Evolutionary conservation across 306 rosid genomes (phyloP).

Genomic region (Purshia tridentata): DNA sequence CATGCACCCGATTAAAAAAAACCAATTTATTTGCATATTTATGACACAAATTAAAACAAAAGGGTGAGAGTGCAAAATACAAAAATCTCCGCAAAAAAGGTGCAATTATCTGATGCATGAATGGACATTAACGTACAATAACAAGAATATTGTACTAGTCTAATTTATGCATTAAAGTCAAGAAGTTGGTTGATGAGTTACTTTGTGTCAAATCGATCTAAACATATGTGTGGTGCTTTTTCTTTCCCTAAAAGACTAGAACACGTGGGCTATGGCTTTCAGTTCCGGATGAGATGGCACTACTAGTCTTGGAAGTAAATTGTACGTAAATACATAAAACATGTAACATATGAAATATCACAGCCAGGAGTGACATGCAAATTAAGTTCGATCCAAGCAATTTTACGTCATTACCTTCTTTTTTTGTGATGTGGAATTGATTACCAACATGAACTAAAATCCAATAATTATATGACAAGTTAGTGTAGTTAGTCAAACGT

Average conservation of each 20-base stretch:
- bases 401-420: not conserved
- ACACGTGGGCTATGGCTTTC: slow-evolving; percentile 10
- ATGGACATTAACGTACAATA: no score
- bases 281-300: not conserved
- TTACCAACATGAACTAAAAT: no score
- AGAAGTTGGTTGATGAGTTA: slow-evolving; percentile 11
- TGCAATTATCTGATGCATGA: no score
- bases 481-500: no score
- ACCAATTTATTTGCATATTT: no score
- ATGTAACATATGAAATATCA: not conserved
- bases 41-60: no score
- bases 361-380: slow-evolving; percentile 4
- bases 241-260: not conserved
- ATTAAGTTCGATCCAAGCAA: slow-evolving; percentile 10
- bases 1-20: no score
- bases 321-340: not conserved
- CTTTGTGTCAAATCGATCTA: not conserved
- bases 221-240: not conserved
- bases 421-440: no score
- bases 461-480: no score
- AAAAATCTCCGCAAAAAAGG: no score
- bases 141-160: no score
- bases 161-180: not conserved
- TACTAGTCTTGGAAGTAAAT: not conserved
- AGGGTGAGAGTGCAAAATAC: no score